Evolutionary conservation across 805 yeast species (phyloP).

Genomic region (Wickerhamomyces subpelliculosus): DNA sequence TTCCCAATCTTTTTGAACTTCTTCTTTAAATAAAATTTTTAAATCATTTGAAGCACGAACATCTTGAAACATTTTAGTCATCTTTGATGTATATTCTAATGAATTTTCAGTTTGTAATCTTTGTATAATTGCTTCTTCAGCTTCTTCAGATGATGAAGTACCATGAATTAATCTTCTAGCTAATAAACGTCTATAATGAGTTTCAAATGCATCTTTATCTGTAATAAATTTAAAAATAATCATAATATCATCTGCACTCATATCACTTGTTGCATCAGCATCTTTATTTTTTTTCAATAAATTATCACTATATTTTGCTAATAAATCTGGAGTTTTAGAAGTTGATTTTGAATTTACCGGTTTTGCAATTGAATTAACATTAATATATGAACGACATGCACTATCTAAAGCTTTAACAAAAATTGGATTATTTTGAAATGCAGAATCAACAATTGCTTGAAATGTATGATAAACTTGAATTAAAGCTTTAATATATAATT

Average conservation of each 20-base stretch:
- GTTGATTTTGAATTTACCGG: constrained; percentile 27
- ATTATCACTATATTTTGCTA: constrained; percentile 85
- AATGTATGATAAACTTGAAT: constrained; percentile 65
- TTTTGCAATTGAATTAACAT: constrained; percentile 73
- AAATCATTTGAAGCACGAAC: constrained; percentile 79
- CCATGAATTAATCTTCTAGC: constrained; percentile 87
- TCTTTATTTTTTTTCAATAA: constrained; percentile 71
- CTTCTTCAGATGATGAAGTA: constrained; percentile 72
- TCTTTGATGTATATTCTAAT: constrained; percentile 85
- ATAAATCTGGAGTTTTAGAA: constrained; percentile 86
- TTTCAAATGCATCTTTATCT: constrained; percentile 94
- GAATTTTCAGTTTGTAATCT: constrained; percentile 85
- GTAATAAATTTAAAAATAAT: constrained; percentile 79
- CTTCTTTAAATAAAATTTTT: constrained; percentile 48
- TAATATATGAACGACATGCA: constrained; percentile 82
- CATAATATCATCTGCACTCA: constrained; percentile 82
- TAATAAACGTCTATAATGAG: constrained; percentile 80
- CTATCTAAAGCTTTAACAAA: constrained; percentile 84
- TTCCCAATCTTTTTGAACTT: constrained; percentile 28
- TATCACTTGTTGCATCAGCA: constrained; percentile 55
- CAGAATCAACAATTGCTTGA: constrained; percentile 51
- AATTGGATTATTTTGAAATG: constrained; percentile 68
- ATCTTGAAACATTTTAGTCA: constrained; percentile 94
- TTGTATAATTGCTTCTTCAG: constrained; percentile 79
- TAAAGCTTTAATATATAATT: constrained; percentile 70